These are phyloP conservation scores for Coemansia brasiliensis DNA, from an alignment of 192 early-diverging fungal genomes.

Conservation along the genomic window DNA sequence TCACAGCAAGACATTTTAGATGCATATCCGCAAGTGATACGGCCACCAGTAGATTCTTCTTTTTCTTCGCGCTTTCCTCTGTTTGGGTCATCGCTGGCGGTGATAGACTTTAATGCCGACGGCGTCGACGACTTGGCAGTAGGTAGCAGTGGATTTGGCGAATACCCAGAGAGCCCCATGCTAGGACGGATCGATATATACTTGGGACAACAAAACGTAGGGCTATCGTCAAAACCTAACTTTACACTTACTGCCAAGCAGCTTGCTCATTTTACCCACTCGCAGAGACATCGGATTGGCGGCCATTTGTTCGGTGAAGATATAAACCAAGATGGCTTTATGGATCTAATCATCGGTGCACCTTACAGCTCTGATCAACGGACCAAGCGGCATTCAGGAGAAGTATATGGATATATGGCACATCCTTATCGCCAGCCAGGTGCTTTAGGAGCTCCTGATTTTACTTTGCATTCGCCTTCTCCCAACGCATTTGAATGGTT, in stretches of 20 bases:
- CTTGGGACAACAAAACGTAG: conserved; percentile 59
- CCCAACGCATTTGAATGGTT: conserved; percentile 55
- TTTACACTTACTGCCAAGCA: conserved; percentile 42
- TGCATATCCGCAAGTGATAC: conserved; percentile 38
- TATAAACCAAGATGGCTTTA: conserved; percentile 62
- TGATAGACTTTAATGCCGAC: conserved; percentile 81
- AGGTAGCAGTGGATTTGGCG: conserved; percentile 59
- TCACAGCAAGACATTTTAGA: conserved; percentile 52
- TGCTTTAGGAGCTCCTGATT: conserved; percentile 28
- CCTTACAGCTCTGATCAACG: conserved; percentile 52
- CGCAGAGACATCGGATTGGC: conserved; percentile 28
- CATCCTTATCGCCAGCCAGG: conserved; percentile 2
- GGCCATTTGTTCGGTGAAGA: conserved; percentile 60
- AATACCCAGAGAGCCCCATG: conserved; percentile 21
- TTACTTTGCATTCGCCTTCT: conserved; percentile 34
- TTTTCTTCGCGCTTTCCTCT: conserved; percentile 27
- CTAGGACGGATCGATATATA: conserved; percentile 67
- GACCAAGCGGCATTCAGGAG: conserved; percentile 43
- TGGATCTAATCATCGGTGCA: conserved; percentile 69
- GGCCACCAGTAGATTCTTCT: conserved; percentile 14
- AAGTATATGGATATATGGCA: conserved; percentile 49
- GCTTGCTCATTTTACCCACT: conserved; percentile 19
- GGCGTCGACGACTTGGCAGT: conserved; percentile 86
- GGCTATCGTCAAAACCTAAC: conserved; percentile 56
- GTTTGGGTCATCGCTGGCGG: conserved; percentile 76